Evolutionary conservation across 164 flowering plant genomes (phyloP).

Genomic region (Saururus chinensis): DNA sequence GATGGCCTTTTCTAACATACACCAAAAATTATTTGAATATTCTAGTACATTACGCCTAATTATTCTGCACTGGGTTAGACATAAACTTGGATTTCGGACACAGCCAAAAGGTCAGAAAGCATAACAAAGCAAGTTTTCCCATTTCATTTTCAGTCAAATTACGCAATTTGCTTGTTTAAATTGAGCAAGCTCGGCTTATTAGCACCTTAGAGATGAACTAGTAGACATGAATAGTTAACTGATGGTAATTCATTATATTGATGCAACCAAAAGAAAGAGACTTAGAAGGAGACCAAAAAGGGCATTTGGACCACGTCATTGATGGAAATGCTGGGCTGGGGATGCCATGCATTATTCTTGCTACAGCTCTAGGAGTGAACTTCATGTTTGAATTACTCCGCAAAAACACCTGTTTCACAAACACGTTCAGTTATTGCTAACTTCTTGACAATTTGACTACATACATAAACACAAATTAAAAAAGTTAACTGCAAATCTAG

Average conservation of each 20-base stretch:
- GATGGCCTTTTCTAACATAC: too few relatives aligned
- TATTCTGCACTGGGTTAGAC: too few relatives aligned
- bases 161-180: not conserved
- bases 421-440: not conserved
- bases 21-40: too few relatives aligned
- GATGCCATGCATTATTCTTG: slow-evolving; percentile 95
- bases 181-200: not conserved
- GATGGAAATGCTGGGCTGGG: slow-evolving; percentile 89
- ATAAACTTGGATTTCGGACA: too few relatives aligned
- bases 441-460: not conserved
- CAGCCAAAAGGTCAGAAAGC: too few relatives aligned
- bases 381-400: slow-evolving; percentile 72
- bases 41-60: too few relatives aligned
- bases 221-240: not conserved
- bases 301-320: slow-evolving; percentile 74
- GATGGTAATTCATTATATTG: too few relatives aligned
- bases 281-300: slow-evolving; percentile 67
- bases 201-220: not conserved
- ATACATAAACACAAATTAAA: not conserved
- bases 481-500: not conserved
- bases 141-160: too few relatives aligned
- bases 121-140: too few relatives aligned
- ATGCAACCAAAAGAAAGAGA: not conserved
- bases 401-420: slow-evolving; percentile 58
- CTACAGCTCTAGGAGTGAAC: slow-evolving; percentile 91